These are phyloP conservation scores for Discostella stelligeroides DNA, from an alignment of 108 stramenopile species.

Conservation along the genomic window DNA sequence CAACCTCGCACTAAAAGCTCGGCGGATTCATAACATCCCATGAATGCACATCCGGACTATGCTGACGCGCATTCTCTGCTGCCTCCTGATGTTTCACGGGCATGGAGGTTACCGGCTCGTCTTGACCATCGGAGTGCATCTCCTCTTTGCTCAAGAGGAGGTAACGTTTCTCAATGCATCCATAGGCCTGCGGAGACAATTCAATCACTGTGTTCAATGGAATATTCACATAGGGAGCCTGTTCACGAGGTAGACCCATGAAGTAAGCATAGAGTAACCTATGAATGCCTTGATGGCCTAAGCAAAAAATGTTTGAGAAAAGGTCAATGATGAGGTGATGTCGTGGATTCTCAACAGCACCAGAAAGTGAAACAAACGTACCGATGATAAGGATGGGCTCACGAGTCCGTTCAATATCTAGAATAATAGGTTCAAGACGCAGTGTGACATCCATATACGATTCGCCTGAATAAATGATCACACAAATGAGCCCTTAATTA, in stretches of 20 bases:
- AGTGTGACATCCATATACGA: conserved; percentile 98
- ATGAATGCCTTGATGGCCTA: conserved; percentile 93
- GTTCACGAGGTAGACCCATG: conserved; percentile 93
- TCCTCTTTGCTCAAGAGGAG: conserved; percentile 89
- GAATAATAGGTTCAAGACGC: conserved; percentile 95
- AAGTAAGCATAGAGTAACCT: conserved; percentile 98
- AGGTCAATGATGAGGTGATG: not conserved
- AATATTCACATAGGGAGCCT: conserved; percentile 96
- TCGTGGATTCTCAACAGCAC: not conserved
- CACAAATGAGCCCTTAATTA: conserved; percentile 1
- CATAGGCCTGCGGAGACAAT: conserved; percentile 94
- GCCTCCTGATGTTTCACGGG: conserved; percentile 52
- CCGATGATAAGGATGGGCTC: conserved; percentile 96
- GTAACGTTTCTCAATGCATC: conserved; percentile 92
- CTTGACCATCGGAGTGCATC: conserved; percentile 87
- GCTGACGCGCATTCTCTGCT: conserved; percentile 12
- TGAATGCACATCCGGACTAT: not conserved
- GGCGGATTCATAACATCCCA: conserved; percentile 51
- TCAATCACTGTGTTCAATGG: conserved; percentile 98
- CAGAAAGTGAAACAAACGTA: conserved; percentile 26
- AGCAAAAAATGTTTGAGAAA: not conserved
- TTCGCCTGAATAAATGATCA: conserved; percentile 71
- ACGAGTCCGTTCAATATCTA: conserved; percentile 97
- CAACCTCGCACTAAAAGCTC: conserved; percentile 46
- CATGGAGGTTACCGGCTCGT: conserved; percentile 89